Conservation (phyloP, 129 eudicot species). For the Flaveria brownii region DNA sequence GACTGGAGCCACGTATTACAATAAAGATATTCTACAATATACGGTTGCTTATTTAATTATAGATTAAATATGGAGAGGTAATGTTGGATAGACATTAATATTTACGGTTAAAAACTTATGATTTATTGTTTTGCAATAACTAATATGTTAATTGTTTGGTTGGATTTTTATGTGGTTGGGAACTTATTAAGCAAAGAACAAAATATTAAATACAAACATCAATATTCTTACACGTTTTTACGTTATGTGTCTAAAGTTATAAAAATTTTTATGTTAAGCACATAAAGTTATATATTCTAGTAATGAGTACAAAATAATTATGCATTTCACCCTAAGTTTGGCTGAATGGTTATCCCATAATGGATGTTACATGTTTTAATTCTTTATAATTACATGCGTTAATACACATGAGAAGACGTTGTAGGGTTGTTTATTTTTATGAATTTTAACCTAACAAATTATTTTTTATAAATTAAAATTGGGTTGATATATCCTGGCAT, state of each 20-base stretch:
- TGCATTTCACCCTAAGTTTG: no score
- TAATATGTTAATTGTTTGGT: conserved; percentile 18
- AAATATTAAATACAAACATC: neutral
- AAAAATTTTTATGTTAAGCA: neutral
- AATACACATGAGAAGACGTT: no score
- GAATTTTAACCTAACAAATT: no score
- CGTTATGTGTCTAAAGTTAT: neutral
- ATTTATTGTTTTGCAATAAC: conserved; percentile 22
- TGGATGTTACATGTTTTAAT: no score
- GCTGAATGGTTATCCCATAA: no score
- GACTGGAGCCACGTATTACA: conserved; percentile 35
- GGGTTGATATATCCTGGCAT: no score
- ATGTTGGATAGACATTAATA: conserved; percentile 34
- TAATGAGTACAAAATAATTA: no score
- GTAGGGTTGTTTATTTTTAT: no score
- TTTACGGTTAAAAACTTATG: conserved; percentile 35
- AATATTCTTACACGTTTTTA: conserved; percentile 3
- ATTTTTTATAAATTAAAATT: no score
- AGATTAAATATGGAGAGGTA: conserved; percentile 19
- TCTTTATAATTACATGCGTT: no score
- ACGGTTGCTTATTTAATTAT: conserved; percentile 26
- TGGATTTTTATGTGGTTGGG: conserved; percentile 16
- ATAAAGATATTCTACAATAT: conserved; percentile 21
- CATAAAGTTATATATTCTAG: neutral
- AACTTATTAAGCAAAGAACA: neutral